These are phyloP conservation scores for Linnemannia exigua DNA, from an alignment of 192 early-diverging fungal genomes.

Conservation along the genomic window DNA sequence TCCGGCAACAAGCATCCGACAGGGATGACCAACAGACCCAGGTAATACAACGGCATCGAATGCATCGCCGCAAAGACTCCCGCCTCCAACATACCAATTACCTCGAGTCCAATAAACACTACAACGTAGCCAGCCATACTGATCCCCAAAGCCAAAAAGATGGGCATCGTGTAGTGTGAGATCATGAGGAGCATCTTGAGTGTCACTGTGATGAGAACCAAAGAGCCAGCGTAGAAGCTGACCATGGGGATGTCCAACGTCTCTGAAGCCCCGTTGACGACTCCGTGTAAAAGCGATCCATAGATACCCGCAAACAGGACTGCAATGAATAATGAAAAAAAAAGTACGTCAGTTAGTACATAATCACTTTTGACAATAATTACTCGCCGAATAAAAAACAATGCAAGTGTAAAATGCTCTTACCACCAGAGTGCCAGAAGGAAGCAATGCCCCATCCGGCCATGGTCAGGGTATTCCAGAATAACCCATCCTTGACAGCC, in stretches of 20 bases:
- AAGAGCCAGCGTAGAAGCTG: constrained; percentile 47
- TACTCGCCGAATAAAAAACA: not conserved
- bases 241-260: constrained; percentile 33
- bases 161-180: constrained; percentile 46
- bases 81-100: constrained; percentile 26
- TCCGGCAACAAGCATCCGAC: constrained; percentile 47
- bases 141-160: constrained; percentile 35
- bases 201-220: constrained; percentile 52
- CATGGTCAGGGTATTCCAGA: constrained; percentile 51
- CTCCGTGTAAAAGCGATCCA: constrained; percentile 28
- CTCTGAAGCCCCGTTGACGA: constrained; percentile 18
- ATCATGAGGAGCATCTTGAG: constrained; percentile 56
- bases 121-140: constrained; percentile 45
- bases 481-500: constrained; percentile 63
- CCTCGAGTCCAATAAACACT: constrained; percentile 44
- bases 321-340: constrained; percentile 13
- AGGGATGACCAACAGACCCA: constrained; percentile 46
- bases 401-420: not conserved
- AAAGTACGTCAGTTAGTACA: not conserved
- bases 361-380: not conserved
- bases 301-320: constrained; percentile 46
- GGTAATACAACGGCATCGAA: constrained; percentile 43
- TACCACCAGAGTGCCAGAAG: constrained; percentile 58
- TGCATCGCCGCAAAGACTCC: constrained; percentile 42
- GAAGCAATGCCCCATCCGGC: constrained; percentile 54